Evolutionary conservation across 176 grass and related monocot genomes (phyloP).

Genomic region (Alopecurus myosuroides): DNA sequence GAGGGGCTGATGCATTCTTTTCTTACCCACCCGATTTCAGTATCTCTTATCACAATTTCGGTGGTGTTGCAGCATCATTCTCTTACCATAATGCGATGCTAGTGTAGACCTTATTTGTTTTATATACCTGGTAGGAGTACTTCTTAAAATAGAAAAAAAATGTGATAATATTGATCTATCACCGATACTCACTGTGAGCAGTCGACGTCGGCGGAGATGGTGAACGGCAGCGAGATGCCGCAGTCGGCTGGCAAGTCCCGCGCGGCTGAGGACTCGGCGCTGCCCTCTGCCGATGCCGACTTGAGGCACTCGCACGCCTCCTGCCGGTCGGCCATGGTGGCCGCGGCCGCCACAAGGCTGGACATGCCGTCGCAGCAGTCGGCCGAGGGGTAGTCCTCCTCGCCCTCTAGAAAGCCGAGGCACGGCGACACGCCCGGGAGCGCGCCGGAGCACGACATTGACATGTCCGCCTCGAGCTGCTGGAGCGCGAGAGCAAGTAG

Average conservation of each 20-base stretch:
- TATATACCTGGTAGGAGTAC: background rate
- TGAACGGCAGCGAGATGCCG: constrained; percentile 24
- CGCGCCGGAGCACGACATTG: constrained; percentile 19
- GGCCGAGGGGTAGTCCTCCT: background rate
- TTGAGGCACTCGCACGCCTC: constrained; percentile 53
- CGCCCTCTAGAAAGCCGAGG: constrained; percentile 30
- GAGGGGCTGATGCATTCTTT: no score
- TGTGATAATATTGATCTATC: background rate
- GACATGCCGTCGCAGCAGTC: constrained; percentile 42
- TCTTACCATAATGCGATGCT: no score
- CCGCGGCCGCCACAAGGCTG: constrained; percentile 9
- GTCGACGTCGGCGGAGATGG: constrained; percentile 40
- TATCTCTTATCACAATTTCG: no score
- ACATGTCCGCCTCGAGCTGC: constrained; percentile 6
- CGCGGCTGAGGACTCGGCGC: background rate
- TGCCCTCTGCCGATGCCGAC: background rate
- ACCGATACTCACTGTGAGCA: constrained; percentile 29
- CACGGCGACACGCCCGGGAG: constrained; percentile 23
- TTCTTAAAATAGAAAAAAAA: background rate
- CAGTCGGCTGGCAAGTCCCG: constrained; percentile 35
- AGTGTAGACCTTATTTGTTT: no score
- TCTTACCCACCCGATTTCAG: no score
- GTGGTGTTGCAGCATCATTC: no score
- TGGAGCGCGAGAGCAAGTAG: background rate
- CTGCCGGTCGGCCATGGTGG: constrained; percentile 10